phyloP scores from a whole-genome alignment of 2,329 filamentous ascomycete species.

The Fusarium sp. region DNA sequence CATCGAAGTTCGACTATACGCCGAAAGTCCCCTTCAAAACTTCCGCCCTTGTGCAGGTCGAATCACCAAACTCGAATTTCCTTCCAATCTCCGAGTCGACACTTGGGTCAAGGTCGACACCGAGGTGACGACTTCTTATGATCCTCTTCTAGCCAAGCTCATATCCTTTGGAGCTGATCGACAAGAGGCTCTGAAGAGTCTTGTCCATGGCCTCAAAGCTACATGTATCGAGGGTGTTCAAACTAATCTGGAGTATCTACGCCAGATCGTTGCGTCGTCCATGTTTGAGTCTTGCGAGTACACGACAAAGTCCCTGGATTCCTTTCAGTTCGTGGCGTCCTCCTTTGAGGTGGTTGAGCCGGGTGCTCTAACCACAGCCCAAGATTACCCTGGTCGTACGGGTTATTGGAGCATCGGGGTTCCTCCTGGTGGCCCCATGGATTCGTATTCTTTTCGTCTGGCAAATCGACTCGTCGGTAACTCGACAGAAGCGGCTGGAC shows the following conservation, averaged over 20 bases:
- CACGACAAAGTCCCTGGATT: constrained; percentile 48
- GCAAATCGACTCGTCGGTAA: constrained; percentile 51
- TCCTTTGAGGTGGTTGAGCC: constrained; percentile 50
- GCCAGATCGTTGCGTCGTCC: constrained; percentile 42
- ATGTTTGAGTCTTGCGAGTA: constrained; percentile 44
- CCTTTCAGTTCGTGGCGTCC: constrained; percentile 41
- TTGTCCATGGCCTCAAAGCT: constrained; percentile 66
- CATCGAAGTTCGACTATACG: constrained; percentile 53
- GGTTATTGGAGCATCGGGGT: constrained; percentile 52
- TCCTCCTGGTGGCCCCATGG: constrained; percentile 54
- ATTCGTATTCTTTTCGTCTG: constrained; percentile 48
- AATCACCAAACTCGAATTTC: constrained; percentile 64
- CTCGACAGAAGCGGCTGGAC: constrained; percentile 38
- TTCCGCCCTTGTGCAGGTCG: constrained; percentile 67
- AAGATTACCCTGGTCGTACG: constrained; percentile 52
- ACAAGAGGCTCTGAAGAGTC: constrained; percentile 67
- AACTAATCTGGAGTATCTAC: constrained; percentile 49
- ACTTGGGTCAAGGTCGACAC: constrained; percentile 73
- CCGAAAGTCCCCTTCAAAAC: constrained; percentile 62
- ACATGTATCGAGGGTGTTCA: constrained; percentile 46
- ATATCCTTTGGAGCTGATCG: constrained; percentile 70
- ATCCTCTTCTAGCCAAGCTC: constrained; percentile 78
- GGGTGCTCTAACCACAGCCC: constrained; percentile 50
- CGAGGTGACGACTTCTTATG: constrained; percentile 76
- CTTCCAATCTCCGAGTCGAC: constrained; percentile 63